phyloP scores from a whole-genome alignment of 148 eudicot species.

The Nepenthes gracilis region DNA sequence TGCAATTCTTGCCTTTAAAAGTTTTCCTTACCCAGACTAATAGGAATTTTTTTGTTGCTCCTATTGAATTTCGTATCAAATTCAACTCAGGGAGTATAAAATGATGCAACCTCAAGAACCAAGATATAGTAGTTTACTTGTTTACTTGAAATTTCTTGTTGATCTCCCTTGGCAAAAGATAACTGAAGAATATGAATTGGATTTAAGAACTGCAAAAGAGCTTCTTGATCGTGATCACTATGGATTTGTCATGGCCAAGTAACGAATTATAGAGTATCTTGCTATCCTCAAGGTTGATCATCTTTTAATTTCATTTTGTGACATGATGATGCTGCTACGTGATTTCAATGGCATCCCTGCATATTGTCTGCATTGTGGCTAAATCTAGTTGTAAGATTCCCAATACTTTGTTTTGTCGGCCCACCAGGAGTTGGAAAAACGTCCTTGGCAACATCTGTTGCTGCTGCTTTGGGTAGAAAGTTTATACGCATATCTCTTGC shows the following conservation, averaged over 20 bases:
- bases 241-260: constrained; percentile 89
- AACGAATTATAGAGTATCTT: constrained; percentile 90
- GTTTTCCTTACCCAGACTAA: not conserved
- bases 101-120: constrained; percentile 99
- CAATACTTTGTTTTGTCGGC: constrained; percentile 51
- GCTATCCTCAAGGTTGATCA: constrained; percentile 89
- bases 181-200: constrained; percentile 73
- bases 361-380: constrained; percentile 46
- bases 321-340: not conserved
- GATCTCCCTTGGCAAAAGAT: constrained; percentile 94
- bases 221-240: constrained; percentile 91
- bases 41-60: not conserved
- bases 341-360: constrained; percentile 6
- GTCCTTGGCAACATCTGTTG: constrained; percentile 95
- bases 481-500: too few relatives aligned
- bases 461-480: constrained; percentile 78
- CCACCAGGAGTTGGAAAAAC: constrained; percentile 73
- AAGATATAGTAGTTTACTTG: constrained; percentile 90
- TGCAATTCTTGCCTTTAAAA: not conserved
- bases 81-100: constrained; percentile 58
- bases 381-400: constrained; percentile 96
- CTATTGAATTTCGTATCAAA: not conserved
- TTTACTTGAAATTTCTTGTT: constrained; percentile 92
- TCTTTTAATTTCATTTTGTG: constrained; percentile 7
- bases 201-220: constrained; percentile 84